These are phyloP conservation scores for Daldinia vernicosa DNA, from an alignment of 495 filamentous ascomycete species.

Conservation along the genomic window DNA sequence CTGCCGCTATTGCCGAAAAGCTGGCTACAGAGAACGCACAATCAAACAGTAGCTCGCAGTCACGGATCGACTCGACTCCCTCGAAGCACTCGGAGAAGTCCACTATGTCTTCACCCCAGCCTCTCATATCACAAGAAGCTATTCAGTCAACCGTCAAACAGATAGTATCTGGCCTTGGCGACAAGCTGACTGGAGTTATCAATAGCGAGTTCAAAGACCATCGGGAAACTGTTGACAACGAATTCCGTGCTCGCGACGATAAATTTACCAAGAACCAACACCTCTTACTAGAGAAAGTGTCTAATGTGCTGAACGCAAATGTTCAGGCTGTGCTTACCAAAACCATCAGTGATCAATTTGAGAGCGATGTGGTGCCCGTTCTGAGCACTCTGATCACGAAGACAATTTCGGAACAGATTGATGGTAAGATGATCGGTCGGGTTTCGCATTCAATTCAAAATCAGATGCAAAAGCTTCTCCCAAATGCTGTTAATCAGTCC, in stretches of 20 bases:
- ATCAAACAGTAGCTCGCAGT: constrained; percentile 39
- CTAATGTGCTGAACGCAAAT: constrained; percentile 86
- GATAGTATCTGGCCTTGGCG: constrained; percentile 56
- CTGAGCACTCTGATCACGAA: constrained; percentile 57
- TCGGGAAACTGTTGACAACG: constrained; percentile 51
- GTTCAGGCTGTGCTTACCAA: constrained; percentile 80
- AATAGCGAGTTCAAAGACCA: constrained; percentile 55
- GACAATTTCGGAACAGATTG: constrained; percentile 56
- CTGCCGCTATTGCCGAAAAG: constrained; percentile 47
- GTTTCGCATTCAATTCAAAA: constrained; percentile 66
- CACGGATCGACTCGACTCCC: constrained; percentile 28
- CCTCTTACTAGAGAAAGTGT: constrained; percentile 80
- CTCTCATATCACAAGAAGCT: constrained; percentile 51
- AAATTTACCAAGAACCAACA: constrained; percentile 55
- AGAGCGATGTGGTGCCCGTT: constrained; percentile 67
- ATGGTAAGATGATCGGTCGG: constrained; percentile 56
- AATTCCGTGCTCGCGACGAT: constrained; percentile 50
- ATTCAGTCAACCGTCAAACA: constrained; percentile 55
- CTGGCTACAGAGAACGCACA: constrained; percentile 42
- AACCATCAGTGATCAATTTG: constrained; percentile 74
- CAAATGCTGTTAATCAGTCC: constrained; percentile 57
- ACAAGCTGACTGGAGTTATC: constrained; percentile 56
- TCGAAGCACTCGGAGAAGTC: constrained; percentile 36
- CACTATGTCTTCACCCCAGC: constrained; percentile 30
- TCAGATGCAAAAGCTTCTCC: constrained; percentile 64